Evolutionary conservation across 495 filamentous ascomycete species (phyloP).

Genomic region (Geoglossum glabrum): DNA sequence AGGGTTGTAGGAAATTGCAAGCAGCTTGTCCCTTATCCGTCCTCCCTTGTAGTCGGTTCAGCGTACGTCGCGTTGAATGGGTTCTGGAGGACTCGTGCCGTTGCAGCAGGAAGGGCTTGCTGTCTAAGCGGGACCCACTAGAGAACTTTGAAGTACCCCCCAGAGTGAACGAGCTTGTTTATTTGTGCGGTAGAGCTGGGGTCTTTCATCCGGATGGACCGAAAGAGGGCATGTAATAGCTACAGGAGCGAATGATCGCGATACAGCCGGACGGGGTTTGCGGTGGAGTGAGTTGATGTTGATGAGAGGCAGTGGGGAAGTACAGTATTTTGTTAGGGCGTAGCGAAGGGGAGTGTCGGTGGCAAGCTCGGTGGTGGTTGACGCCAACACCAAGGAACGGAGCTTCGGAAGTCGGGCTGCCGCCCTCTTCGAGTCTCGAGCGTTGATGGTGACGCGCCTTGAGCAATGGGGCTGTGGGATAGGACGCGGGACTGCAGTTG

Average conservation of each 20-base stretch:
- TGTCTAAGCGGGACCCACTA: constrained; percentile 1
- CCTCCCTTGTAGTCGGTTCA: background rate
- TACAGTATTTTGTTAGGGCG: background rate
- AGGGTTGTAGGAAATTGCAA: background rate
- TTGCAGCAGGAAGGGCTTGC: background rate
- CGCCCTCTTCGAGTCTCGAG: background rate
- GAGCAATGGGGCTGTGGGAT: background rate
- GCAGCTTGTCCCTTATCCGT: background rate
- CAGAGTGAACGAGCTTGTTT: background rate
- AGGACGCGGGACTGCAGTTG: background rate
- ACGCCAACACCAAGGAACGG: background rate
- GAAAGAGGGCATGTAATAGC: background rate
- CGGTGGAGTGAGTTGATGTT: background rate
- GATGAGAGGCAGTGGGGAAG: background rate
- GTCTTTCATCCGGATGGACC: background rate
- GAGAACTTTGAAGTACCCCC: background rate
- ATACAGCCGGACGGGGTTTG: background rate
- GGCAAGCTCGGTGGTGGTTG: background rate
- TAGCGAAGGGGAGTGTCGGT: background rate
- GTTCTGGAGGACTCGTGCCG: background rate
- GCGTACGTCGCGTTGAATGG: background rate
- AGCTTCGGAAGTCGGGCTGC: background rate
- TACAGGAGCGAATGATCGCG: background rate
- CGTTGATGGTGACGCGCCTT: background rate
- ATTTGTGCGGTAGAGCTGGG: background rate